phyloP scores from a whole-genome alignment of 306 rosid genomes.

The Sechiopsis laciniata region DNA sequence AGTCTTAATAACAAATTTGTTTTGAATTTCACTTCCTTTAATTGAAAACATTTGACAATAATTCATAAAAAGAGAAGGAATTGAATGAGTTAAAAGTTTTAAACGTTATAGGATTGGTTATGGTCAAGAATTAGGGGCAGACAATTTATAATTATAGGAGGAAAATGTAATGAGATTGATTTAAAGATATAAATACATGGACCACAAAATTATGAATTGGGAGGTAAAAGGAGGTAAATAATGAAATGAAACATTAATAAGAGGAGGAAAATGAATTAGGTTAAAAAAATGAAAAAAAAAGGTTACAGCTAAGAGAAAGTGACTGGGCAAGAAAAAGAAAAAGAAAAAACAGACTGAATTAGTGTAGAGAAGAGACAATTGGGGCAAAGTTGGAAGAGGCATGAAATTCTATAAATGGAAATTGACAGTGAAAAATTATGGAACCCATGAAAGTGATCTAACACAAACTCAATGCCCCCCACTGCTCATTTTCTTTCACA shows the following conservation, averaged over 20 bases:
- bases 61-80: too few species aligned
- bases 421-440: neutral
- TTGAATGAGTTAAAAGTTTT: neutral
- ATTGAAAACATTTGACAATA: too few species aligned
- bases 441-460: constrained; percentile 6
- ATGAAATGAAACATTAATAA: too few species aligned
- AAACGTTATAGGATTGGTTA: neutral
- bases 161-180: neutral
- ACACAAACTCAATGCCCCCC: neutral
- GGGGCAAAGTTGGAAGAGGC: neutral
- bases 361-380: neutral
- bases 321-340: neutral
- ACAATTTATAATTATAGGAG: neutral
- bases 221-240: neutral
- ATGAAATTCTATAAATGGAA: constrained; percentile 18
- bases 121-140: neutral
- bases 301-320: neutral
- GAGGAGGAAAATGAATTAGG: neutral
- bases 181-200: neutral
- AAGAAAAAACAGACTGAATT: neutral
- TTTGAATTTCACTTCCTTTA: too few species aligned
- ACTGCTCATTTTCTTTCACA: too few species aligned
- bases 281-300: neutral
- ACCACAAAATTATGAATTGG: neutral
- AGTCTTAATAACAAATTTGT: neutral